Conservation (phyloP, 148 eudicot species). For the Chenopodium album region DNA sequence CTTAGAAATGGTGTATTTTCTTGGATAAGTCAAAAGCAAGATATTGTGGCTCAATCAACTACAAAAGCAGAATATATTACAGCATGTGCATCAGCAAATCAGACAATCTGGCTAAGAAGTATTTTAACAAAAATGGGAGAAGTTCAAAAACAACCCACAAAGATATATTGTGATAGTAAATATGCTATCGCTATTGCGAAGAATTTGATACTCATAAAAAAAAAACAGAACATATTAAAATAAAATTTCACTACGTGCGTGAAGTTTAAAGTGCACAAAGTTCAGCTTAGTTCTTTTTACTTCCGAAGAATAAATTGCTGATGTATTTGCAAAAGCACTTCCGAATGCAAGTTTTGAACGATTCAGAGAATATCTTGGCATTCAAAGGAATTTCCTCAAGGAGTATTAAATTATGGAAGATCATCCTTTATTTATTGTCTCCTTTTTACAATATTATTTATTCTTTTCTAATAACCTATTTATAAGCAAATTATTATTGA, state of each 20-base stretch:
- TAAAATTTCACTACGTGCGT: background rate
- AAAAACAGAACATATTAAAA: background rate
- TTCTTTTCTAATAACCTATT: too few species aligned
- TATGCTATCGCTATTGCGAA: background rate
- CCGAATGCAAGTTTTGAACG: background rate
- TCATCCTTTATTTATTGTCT: too few species aligned
- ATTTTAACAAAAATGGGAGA: background rate
- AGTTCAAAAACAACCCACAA: background rate
- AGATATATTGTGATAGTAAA: conserved; percentile 1
- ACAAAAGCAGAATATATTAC: background rate
- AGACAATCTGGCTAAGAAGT: background rate
- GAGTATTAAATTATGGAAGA: too few species aligned
- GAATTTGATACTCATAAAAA: background rate
- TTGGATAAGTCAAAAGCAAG: background rate
- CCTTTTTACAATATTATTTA: too few species aligned
- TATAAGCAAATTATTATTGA: too few species aligned
- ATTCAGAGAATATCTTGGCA: background rate
- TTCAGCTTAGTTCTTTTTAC: background rate
- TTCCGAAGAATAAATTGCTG: background rate
- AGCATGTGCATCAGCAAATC: background rate
- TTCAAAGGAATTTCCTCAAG: too few species aligned
- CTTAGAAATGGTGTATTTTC: background rate
- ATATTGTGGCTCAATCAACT: background rate
- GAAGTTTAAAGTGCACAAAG: background rate
- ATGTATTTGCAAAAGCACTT: background rate